phyloP scores from a whole-genome alignment of 108 stramenopile species.

The Nannochloropsis salina region DNA sequence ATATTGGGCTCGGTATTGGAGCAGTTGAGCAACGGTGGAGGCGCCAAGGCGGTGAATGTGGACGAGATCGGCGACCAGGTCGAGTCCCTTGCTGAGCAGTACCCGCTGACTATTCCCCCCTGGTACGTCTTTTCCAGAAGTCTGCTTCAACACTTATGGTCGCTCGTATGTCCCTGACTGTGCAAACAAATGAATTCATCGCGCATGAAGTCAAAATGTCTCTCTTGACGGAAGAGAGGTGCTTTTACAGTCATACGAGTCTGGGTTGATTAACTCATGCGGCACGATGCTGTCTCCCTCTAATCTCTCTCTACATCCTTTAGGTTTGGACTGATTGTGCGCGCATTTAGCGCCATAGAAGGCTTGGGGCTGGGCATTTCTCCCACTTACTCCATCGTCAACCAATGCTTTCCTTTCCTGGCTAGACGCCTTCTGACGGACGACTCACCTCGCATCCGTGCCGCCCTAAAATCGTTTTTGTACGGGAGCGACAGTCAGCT shows the following conservation, averaged over 20 bases:
- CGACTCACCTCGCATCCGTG: conserved; percentile 67
- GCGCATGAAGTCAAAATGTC: no score
- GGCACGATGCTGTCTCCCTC: no score
- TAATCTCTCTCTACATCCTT: no score
- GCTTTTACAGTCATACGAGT: no score
- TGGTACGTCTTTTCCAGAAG: conserved; percentile 33
- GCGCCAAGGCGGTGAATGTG: conserved; percentile 79
- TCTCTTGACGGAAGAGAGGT: no score
- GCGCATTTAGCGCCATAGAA: conserved; percentile 55
- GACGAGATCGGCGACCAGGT: conserved; percentile 63
- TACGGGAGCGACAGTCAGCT: conserved; percentile 67
- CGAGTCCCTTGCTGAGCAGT: conserved; percentile 37
- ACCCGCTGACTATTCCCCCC: conserved; percentile 39
- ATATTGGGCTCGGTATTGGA: conserved; percentile 44
- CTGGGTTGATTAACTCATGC: no score
- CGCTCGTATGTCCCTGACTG: no score
- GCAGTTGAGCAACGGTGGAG: conserved; percentile 67
- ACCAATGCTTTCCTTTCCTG: conserved; percentile 87
- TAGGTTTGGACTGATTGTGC: not conserved
- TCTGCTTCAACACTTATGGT: no score
- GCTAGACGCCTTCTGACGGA: conserved; percentile 82
- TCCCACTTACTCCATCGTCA: conserved; percentile 81
- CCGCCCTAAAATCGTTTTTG: conserved; percentile 78
- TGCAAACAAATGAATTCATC: no score
- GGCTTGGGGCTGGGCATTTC: conserved; percentile 86